A percentile compares a stretch with the other conserved stretches of the same genome.
Conservation (phyloP, 495 filamentous ascomycete species). For the Copromyces sp. region DNA sequence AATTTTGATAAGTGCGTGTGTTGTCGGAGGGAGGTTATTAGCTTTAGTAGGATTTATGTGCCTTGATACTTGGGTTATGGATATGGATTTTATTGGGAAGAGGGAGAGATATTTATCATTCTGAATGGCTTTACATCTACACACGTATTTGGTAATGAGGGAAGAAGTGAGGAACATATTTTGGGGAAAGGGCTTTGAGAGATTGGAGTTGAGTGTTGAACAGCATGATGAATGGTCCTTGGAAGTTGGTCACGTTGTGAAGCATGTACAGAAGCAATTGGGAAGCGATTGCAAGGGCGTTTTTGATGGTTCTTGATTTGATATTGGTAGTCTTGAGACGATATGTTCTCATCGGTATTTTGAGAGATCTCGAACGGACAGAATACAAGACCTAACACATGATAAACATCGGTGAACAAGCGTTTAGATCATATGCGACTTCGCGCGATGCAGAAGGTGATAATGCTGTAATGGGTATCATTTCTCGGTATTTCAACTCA, state of each 20-base stretch:
- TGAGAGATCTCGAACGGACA: not conserved
- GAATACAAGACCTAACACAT: not conserved
- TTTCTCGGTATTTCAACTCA: not conserved
- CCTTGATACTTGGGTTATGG: constrained; percentile 46
- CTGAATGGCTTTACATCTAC: not conserved
- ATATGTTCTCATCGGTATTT: not conserved
- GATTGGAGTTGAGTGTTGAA: not conserved
- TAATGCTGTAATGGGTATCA: not conserved
- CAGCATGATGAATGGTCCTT: not conserved
- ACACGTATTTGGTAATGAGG: not conserved
- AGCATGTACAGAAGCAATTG: not conserved
- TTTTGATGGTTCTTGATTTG: not conserved
- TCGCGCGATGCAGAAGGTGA: not conserved
- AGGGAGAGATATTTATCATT: not conserved
- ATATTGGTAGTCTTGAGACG: not conserved
- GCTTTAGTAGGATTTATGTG: constrained; percentile 84
- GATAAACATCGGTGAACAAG: not conserved
- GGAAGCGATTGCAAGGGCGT: not conserved
- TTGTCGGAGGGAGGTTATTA: constrained; percentile 74
- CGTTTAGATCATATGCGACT: not conserved
- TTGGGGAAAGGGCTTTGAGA: not conserved
- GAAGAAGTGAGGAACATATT: not conserved
- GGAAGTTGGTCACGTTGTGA: not conserved
- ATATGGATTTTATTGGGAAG: not conserved
- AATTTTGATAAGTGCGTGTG: constrained; percentile 95